Percentiles rank a stretch among this genome's conserved stretches.
Conservation (phyloP, 257 asterid genomes). For the Leptodermis oblonga region DNA sequence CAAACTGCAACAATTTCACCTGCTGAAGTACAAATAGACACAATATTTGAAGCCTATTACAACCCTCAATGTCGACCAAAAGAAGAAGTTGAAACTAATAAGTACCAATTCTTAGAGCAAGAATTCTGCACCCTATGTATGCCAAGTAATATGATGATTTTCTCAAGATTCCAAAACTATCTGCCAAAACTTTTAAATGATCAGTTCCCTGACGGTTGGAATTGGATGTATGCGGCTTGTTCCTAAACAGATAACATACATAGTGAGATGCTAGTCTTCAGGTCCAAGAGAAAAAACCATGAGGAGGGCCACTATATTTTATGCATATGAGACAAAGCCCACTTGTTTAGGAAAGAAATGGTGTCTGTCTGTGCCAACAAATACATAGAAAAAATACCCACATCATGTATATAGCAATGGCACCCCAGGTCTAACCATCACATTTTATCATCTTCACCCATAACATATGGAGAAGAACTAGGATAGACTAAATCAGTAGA, state of each 20-base stretch:
- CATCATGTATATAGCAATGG: background rate
- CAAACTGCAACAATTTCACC: conserved; percentile 3
- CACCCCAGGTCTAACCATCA: background rate
- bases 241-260: background rate
- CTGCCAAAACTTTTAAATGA: too few species aligned
- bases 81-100: background rate
- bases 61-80: background rate
- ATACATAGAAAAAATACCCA: background rate
- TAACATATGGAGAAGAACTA: background rate
- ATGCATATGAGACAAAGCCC: background rate
- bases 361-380: background rate
- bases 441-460: background rate
- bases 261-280: background rate
- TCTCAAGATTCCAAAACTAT: too few species aligned
- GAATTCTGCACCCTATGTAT: too few species aligned
- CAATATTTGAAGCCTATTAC: background rate
- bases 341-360: background rate
- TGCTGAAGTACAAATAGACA: background rate
- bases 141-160: too few species aligned
- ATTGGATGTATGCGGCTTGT: background rate
- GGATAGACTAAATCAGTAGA: background rate
- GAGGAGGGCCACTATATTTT: background rate
- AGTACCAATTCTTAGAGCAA: too few species aligned
- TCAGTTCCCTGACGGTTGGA: background rate
- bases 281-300: background rate